Evolutionary conservation across 306 rosid species (phyloP), one percentile per base, ranked within the genome.

Genomic region (Argentina anserina): DNA sequence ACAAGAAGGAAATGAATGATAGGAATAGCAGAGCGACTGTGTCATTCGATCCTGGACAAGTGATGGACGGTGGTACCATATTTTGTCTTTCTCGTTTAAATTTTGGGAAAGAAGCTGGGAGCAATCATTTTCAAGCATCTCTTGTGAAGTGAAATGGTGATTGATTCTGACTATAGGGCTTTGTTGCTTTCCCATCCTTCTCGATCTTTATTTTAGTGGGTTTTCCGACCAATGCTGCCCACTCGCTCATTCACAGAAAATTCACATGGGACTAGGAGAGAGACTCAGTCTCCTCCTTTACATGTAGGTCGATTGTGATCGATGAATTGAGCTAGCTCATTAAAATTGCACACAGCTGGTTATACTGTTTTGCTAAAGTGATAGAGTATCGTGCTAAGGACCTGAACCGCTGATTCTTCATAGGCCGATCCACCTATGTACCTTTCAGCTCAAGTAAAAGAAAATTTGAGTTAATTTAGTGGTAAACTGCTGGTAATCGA

Each of bases 191-290:
- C 66, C 17, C 21, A 39, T 31, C 37, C 65, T 60, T 17, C 25
- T 56, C n/a, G n/a, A n/a, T n/a, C 53, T 62, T 56, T 40, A 40
- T 39, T 37, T 53, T 58, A 28, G 75, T 71, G 41, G 66, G 66
- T 25, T 37, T 26, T 71, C 47, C n/a, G 67, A 71, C 75, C 4
- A 55, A 71, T 41, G 55, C 40, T 70, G 9, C 41, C 66, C 41
- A 28, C 42, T 7, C 40, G 34, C 39, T 28, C 64, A 17, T 33
- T 4, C 28, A 49, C 9, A 46, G 2, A 42, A 10, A 49, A 1
- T 25, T 53, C 31, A 25, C 26, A 23, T 25, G 52, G 52, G 25
- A 23, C 39, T 25, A 34, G 64, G 49, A 37, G 46, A 67, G 56
- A 20, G 56, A 7, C n/a, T 46, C 11, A 49, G 23, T 18, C 25